Evolutionary conservation across 2,329 filamentous ascomycete genomes (phyloP), one percentile per base, ranked within the genome.

Genomic region (Nigrograna mackinnonii): DNA sequence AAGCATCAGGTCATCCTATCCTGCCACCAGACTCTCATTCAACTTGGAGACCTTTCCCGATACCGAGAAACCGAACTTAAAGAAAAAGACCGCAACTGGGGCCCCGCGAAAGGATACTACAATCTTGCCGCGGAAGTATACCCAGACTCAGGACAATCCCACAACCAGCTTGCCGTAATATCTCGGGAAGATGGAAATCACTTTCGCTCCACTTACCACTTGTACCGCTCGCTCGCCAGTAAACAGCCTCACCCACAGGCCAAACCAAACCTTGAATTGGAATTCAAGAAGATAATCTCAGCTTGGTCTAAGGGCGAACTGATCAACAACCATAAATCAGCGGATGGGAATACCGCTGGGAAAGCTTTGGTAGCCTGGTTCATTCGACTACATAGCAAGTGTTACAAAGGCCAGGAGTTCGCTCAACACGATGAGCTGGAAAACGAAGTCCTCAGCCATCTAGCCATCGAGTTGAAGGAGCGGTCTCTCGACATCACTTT

Each of bases 151-250:
- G 92, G 92, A 21, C 82, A 85, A 49, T 87, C 90, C 13, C 87
- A 95, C 60, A 92, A 99, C 60, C 94, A 97, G 67, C 83, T 94
- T 66, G 91, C 89, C 24, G 88, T 97, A 24, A 86, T 97, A 45
- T 86, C 87, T 46, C 79, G 89, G 35, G 85, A 87, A 39, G 83
- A 91, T 56, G 81, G 80, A 44, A 86, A 92, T 54, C 87, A 95
- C 63, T 79, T 97, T 37, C 83, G 90, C 47, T 85, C 90, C 7
- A 86, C 95, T 21, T 97, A 96, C 68, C 85, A 96, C 66, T 82
- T 97, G 30, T 94, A 96, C 63, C 85, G 91, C 49, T 86, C 91
- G 13, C 79, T 94, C 54, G 84, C 85, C 6, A 85, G 89, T 22
- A 78, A 84, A 39, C 77, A 85, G 30, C 89, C 91, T 4, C 85